Conservation (phyloP, 108 stramenopile species). For the Skeletonema grethae region DNA sequence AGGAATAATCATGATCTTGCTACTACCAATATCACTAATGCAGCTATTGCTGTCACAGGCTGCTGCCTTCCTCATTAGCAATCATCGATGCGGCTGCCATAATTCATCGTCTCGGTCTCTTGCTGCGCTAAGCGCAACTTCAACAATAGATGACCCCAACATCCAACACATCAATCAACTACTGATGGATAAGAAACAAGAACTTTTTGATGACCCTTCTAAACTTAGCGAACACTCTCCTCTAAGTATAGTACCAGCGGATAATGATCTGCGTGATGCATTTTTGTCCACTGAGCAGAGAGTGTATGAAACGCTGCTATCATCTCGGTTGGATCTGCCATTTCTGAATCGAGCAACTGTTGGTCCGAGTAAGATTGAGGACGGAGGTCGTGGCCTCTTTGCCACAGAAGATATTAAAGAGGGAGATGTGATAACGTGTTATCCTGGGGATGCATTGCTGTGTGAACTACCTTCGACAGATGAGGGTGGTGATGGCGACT, state of each 20-base stretch:
- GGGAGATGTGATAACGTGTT: constrained; percentile 51
- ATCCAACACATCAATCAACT: neutral
- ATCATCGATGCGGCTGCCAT: neutral
- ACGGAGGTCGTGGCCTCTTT: constrained; percentile 46
- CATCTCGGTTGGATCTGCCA: constrained; percentile 23
- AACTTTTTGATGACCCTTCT: neutral
- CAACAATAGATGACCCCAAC: constrained; percentile 3
- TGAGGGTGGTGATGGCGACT: neutral
- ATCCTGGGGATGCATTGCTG: constrained; percentile 49
- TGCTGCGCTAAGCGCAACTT: neutral
- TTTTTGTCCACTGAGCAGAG: constrained; percentile 8
- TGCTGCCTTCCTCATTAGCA: constrained; percentile 1
- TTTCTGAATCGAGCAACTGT: constrained; percentile 24
- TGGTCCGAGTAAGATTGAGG: constrained; percentile 23
- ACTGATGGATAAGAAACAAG: neutral
- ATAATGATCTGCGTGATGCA: neutral
- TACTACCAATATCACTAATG: neutral
- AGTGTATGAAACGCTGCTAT: constrained; percentile 33
- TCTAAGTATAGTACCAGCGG: neutral
- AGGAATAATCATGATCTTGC: no score
- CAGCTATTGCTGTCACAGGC: constrained; percentile 6
- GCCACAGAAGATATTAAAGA: constrained; percentile 30
- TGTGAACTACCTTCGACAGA: constrained; percentile 19
- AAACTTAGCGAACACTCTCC: neutral
- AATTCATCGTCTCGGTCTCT: neutral